Conservation (phyloP, 1,139 yeast genomes). For the Candida sp. region DNA sequence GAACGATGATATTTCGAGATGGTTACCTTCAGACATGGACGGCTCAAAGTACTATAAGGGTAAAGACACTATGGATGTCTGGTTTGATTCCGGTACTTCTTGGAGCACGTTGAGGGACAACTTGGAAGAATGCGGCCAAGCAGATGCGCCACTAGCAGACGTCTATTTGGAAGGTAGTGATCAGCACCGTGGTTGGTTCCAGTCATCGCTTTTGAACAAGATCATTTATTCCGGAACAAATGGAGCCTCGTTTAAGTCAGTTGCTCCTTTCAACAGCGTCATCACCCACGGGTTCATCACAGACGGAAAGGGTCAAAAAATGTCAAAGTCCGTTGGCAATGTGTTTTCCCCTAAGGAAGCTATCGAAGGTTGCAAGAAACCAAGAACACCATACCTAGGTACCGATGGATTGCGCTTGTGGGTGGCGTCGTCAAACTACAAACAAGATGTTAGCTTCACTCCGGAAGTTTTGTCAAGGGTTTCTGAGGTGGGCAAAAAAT, state of each 20-base stretch:
- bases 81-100: constrained; percentile 98
- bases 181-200: constrained; percentile 99
- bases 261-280: constrained; percentile 72
- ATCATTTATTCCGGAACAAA: constrained; percentile 54
- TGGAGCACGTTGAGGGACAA: constrained; percentile 67
- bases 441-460: constrained; percentile 79
- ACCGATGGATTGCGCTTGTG: constrained; percentile 91
- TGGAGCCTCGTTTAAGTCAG: constrained; percentile 41
- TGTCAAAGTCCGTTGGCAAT: constrained; percentile 95
- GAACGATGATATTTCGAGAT: constrained; percentile 55
- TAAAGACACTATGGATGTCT: constrained; percentile 95
- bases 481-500: constrained; percentile 78
- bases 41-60: constrained; percentile 59
- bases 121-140: constrained; percentile 25
- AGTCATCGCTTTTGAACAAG: constrained; percentile 85
- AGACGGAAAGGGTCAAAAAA: constrained; percentile 84
- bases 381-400: constrained; percentile 71
- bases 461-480: constrained; percentile 76
- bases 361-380: constrained; percentile 66
- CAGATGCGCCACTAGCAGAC: constrained; percentile 59
- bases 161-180: constrained; percentile 94
- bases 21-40: constrained; percentile 64
- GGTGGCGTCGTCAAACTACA: constrained; percentile 90
- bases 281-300: constrained; percentile 94
- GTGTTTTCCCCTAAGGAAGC: constrained; percentile 71